Evolutionary conservation across 2,329 filamentous ascomycete species (phyloP).

Genomic region (Ceratocystis ficicola): DNA sequence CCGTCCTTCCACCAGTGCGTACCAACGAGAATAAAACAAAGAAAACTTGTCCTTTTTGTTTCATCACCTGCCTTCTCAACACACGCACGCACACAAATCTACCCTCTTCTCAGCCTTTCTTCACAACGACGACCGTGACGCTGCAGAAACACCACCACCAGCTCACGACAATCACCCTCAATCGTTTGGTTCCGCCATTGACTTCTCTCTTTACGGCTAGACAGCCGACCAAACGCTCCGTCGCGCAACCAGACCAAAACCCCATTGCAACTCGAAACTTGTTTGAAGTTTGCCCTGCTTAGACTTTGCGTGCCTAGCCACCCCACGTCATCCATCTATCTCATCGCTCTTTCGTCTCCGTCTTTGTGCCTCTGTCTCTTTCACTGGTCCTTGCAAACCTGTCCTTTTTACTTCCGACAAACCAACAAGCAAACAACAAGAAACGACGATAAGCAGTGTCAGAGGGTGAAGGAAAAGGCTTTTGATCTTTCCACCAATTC

Average conservation of each 20-base stretch:
- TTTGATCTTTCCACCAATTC: not conserved
- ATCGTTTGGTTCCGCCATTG: not conserved
- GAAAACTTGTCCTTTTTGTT: not conserved
- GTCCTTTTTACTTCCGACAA: not conserved
- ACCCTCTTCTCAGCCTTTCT: not conserved
- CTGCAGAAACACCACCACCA: not conserved
- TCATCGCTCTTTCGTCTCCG: no score
- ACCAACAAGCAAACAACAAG: not conserved
- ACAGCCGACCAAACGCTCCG: not conserved
- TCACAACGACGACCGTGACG: not conserved
- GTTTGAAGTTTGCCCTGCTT: not conserved
- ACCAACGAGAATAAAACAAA: not conserved
- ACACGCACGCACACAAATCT: no score
- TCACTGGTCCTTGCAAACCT: not conserved
- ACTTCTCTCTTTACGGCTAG: not conserved
- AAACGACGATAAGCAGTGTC: not conserved
- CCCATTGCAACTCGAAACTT: not conserved
- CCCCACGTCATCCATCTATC: not conserved
- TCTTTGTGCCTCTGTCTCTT: no score
- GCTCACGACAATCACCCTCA: not conserved
- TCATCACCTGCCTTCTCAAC: not conserved
- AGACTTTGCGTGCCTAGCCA: not conserved
- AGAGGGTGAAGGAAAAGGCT: not conserved
- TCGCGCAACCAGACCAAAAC: not conserved
- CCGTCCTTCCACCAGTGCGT: not conserved